These are phyloP conservation scores for Fusarium circinatum DNA, from an alignment of 2,329 filamentous ascomycete genomes.

Conservation along the genomic window DNA sequence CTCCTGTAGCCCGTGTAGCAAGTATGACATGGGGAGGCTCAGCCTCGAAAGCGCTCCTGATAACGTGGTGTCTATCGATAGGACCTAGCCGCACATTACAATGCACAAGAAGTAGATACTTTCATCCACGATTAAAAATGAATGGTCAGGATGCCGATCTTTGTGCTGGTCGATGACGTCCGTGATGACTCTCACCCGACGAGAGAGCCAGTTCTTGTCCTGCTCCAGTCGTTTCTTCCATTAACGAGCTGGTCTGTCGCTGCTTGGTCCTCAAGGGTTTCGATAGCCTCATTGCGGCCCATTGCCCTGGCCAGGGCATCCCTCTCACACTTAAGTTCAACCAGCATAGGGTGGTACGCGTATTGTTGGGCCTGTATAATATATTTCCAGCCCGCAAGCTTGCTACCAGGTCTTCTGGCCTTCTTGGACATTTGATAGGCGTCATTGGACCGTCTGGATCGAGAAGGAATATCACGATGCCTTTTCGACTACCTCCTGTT, in stretches of 20 bases:
- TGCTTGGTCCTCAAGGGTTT: neutral
- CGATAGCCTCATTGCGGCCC: neutral
- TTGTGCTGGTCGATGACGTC: neutral
- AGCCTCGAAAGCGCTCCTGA: neutral
- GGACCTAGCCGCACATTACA: neutral
- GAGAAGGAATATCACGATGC: neutral
- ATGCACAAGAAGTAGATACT: neutral
- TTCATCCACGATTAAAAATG: neutral
- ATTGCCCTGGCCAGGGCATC: neutral
- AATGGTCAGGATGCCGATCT: neutral
- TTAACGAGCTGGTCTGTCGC: neutral
- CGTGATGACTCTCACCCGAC: neutral
- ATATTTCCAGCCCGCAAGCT: neutral
- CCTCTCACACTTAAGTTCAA: neutral
- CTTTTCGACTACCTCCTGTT: neutral
- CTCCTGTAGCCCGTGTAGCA: neutral
- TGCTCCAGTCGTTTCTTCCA: neutral
- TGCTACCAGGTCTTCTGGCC: neutral
- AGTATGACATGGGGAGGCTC: neutral
- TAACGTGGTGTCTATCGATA: neutral
- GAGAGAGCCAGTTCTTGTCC: neutral
- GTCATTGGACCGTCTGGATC: neutral
- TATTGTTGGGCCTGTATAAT: too few species aligned
- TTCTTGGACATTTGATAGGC: neutral
- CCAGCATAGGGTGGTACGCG: neutral